Evolutionary conservation across 2,329 filamentous ascomycete genomes (phyloP).

Genomic region (Fonsecaea nubica): DNA sequence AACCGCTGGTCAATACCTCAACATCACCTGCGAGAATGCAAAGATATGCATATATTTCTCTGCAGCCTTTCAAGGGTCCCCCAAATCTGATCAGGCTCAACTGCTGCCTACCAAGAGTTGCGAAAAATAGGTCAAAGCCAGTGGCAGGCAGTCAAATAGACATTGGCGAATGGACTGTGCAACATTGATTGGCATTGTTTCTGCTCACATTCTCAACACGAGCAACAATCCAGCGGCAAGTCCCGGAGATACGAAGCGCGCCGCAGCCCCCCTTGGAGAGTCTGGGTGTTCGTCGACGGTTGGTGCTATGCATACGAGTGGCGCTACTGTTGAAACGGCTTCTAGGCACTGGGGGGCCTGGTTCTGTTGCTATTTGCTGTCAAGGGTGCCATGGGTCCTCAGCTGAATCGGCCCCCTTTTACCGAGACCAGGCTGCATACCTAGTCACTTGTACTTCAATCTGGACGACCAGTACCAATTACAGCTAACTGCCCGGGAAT

Average conservation of each 20-base stretch:
- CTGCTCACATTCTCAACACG: neutral
- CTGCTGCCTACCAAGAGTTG: neutral
- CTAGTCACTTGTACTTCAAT: too few species aligned
- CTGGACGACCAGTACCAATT: too few species aligned
- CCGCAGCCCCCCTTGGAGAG: neutral
- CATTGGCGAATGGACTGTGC: neutral
- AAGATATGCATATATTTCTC: neutral
- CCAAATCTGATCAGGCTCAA: neutral
- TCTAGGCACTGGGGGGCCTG: conserved; percentile 1
- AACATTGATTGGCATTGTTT: conserved; percentile 1
- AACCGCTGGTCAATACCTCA: neutral
- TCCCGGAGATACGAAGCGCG: neutral
- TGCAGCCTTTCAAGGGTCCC: neutral
- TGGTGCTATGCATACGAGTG: neutral
- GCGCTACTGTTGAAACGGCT: neutral
- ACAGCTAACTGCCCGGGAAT: neutral
- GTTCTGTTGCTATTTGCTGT: neutral
- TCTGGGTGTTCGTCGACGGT: neutral
- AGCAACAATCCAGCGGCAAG: neutral
- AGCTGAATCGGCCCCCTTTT: neutral
- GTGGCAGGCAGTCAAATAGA: neutral
- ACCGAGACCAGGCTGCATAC: too few species aligned
- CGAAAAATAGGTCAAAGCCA: neutral
- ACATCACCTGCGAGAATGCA: neutral
- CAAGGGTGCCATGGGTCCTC: neutral